phyloP scores from a whole-genome alignment of 2,329 filamentous ascomycete genomes.

The Xylariales sp. region DNA sequence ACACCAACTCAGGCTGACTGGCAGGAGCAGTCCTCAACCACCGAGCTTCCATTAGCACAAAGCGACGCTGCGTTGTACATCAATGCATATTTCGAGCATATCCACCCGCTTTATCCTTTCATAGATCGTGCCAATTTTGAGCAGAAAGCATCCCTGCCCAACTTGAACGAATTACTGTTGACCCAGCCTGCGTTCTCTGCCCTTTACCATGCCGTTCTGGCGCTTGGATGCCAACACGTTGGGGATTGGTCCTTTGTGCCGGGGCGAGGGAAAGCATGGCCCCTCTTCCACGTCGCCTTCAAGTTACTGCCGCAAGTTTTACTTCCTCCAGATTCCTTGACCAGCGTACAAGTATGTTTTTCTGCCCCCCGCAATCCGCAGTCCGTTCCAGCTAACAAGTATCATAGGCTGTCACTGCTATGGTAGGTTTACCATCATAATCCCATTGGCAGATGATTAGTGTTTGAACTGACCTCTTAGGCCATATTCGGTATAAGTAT shows the following conservation, averaged over 20 bases:
- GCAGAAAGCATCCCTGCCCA: neutral
- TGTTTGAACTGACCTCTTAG: neutral
- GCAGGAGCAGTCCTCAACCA: no score
- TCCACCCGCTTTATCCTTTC: slow-evolving; percentile 3
- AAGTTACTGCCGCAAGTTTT: slow-evolving; percentile 1
- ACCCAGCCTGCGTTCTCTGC: slow-evolving; percentile 4
- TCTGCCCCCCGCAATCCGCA: no score
- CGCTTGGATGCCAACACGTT: slow-evolving; percentile 3
- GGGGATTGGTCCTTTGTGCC: slow-evolving; percentile 3
- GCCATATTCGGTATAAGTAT: slow-evolving; percentile 4
- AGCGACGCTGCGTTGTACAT: slow-evolving; percentile 1
- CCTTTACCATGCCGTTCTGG: slow-evolving; percentile 3
- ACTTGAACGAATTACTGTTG: neutral
- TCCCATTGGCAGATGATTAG: neutral
- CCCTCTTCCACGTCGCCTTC: slow-evolving; percentile 2
- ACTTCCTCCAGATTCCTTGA: neutral
- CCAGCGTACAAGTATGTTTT: neutral
- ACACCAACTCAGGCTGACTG: no score
- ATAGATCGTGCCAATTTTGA: neutral
- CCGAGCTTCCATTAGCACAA: neutral
- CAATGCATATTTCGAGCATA: slow-evolving; percentile 2
- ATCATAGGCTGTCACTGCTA: slow-evolving; percentile 2
- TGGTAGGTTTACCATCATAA: neutral
- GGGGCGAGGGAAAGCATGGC: neutral
- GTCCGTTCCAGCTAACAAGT: neutral